Base-by-base conservation (phyloP, 331 rosid genomes). In the Malus hybrid region DNA sequence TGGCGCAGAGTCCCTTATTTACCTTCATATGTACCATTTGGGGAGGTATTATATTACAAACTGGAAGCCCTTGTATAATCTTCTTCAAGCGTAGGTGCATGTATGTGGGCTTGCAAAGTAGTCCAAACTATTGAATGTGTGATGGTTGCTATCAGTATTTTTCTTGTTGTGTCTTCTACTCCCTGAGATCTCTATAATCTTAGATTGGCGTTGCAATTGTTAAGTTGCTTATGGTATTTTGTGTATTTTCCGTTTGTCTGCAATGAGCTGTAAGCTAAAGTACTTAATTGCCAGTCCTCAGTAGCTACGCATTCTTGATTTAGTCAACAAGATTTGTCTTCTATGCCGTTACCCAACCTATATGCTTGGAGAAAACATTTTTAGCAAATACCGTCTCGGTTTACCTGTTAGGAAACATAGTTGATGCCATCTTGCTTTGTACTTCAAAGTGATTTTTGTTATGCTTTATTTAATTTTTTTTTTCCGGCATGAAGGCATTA, bases 1-100 rank as follows among this genome's bases (percentile, higher is more conserved):
- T 94, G 99, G 99, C 90, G 86, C 22, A 85, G 84, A 80, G 93
- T 92, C 74, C 99, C 99, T 46, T 94, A 88, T 71, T 88, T 94
- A 79, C 99, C 99, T 83, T 94, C 97, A 42, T 94, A 94, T 74
- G 95, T 94, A 48, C 99, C 99, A 82, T 94, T 94, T 57, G 99
- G 99, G 57, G 89, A 94, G 97, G 99, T 92, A 84, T 62, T 61
- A 69, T 79, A 39, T 10, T 72, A 44, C 66, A 33, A 63, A 68
- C 50, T 39, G 76, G 64, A 19, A 46, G 29, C 50, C 28, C 62
- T 67, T 68, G 8, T 55, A 18, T 66, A 26, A 20, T 71, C 22
- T 8, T 52, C 29, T 24, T 1, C n/a, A 42, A 3, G 62, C 16
- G 15, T 36, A 4, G 56, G 56, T 58, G 67, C 52, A 18, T 66